Evolutionary conservation across 2,329 filamentous ascomycete genomes (phyloP).

Genomic region (Apiospora pterosperma): DNA sequence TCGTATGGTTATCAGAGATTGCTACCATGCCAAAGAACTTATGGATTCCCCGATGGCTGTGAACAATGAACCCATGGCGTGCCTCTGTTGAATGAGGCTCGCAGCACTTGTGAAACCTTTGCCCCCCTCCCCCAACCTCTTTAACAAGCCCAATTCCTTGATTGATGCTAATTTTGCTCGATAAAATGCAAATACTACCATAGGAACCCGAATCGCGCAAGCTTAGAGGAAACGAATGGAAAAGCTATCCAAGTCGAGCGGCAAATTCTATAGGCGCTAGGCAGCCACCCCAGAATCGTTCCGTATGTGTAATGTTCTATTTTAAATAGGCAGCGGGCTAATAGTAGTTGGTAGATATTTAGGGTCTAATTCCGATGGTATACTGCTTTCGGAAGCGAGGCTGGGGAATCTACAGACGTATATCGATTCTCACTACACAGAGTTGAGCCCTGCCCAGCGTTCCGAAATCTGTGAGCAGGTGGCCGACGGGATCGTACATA

Average conservation of each 20-base stretch:
- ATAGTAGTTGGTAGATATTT: background rate
- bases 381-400: background rate
- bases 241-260: background rate
- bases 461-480: slow-evolving; percentile 18
- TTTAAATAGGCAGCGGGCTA: background rate
- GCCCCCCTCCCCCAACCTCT: background rate
- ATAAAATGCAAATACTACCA: background rate
- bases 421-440: slow-evolving; percentile 1
- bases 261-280: background rate
- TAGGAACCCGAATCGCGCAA: background rate
- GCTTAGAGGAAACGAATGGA: background rate
- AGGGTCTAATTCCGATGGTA: background rate
- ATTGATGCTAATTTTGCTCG: background rate
- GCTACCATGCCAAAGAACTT: too few relatives aligned
- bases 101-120: background rate
- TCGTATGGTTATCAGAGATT: too few relatives aligned
- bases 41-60: too few relatives aligned
- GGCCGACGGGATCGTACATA: slow-evolving; percentile 24
- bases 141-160: background rate
- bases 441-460: background rate
- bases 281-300: slow-evolving; percentile 3
- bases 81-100: too few relatives aligned
- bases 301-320: background rate
- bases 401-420: slow-evolving; percentile 2
- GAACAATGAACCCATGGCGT: too few relatives aligned